Conservation (phyloP, 495 filamentous ascomycete species). For the Alectoria sarmentosa region DNA sequence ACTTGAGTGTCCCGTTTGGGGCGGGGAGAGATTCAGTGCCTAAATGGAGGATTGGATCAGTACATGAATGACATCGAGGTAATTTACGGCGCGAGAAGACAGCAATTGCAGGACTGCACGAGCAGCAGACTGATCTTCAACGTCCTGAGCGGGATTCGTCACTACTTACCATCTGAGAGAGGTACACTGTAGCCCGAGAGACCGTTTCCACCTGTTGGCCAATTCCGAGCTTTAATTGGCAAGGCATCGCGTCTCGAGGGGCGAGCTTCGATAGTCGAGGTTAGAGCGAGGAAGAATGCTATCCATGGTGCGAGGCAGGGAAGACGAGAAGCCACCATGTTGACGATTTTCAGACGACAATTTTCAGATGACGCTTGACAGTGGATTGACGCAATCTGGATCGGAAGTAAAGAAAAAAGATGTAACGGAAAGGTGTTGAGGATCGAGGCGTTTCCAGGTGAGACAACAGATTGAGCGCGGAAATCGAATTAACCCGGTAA, state of each 20-base stretch:
- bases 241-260: neutral
- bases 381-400: neutral
- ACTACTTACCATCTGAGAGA: slow-evolving; percentile 15
- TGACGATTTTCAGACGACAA: neutral
- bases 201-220: neutral
- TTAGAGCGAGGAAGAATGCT: slow-evolving; percentile 1
- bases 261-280: slow-evolving; percentile 7
- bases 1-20: slow-evolving; percentile 48
- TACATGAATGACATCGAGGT: neutral
- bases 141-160: no score
- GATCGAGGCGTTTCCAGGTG: no score
- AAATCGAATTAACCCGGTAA: neutral
- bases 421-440: neutral
- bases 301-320: slow-evolving; percentile 1
- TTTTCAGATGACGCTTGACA: slow-evolving; percentile 1
- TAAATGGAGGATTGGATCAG: neutral
- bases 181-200: slow-evolving; percentile 15
- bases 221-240: neutral
- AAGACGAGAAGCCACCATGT: slow-evolving; percentile 5
- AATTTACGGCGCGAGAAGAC: neutral
- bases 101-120: neutral
- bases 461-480: neutral
- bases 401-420: neutral
- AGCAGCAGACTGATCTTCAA: neutral
- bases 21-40: slow-evolving; percentile 34